Conservation (phyloP, 352 stramenopile genomes). For the Phytophthora sansomeana region DNA sequence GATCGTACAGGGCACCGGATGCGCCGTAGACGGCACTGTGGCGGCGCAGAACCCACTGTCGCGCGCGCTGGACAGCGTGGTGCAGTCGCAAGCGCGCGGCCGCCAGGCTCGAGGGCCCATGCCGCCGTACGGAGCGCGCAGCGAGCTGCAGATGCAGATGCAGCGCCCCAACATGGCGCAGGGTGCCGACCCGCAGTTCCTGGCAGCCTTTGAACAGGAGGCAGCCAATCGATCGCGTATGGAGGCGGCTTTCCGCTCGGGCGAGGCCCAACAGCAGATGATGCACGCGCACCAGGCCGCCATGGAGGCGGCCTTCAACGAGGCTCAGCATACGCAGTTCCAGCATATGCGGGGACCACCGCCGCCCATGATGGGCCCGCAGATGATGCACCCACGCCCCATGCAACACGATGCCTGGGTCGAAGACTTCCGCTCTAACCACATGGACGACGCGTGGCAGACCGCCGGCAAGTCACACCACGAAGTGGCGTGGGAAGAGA, state of each 20-base stretch:
- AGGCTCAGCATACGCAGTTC: constrained; percentile 63
- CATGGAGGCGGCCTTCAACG: constrained; percentile 66
- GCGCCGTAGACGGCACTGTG: constrained; percentile 83
- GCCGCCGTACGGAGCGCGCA: constrained; percentile 40
- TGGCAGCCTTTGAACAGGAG: constrained; percentile 72
- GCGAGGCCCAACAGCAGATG: constrained; percentile 48
- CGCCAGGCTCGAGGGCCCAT: constrained; percentile 43
- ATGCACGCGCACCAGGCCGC: constrained; percentile 63
- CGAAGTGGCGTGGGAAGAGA: constrained; percentile 72
- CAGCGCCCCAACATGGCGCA: constrained; percentile 68
- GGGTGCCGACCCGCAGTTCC: constrained; percentile 60
- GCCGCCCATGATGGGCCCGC: constrained; percentile 34
- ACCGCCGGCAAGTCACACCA: constrained; percentile 63
- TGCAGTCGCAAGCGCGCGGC: constrained; percentile 65
- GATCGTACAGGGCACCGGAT: constrained; percentile 84
- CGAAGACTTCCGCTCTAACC: constrained; percentile 70
- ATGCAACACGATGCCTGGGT: constrained; percentile 66
- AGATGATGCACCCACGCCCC: constrained; percentile 41
- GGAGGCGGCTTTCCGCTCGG: constrained; percentile 70
- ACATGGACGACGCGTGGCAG: constrained; percentile 72
- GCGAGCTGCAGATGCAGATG: constrained; percentile 78
- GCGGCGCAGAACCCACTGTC: constrained; percentile 87
- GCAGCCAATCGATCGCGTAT: constrained; percentile 67
- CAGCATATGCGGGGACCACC: constrained; percentile 46
- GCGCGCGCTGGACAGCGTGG: constrained; percentile 77